These are phyloP conservation scores for Knufia fluminis DNA, from an alignment of 2,329 filamentous ascomycete species.

Conservation along the genomic window DNA sequence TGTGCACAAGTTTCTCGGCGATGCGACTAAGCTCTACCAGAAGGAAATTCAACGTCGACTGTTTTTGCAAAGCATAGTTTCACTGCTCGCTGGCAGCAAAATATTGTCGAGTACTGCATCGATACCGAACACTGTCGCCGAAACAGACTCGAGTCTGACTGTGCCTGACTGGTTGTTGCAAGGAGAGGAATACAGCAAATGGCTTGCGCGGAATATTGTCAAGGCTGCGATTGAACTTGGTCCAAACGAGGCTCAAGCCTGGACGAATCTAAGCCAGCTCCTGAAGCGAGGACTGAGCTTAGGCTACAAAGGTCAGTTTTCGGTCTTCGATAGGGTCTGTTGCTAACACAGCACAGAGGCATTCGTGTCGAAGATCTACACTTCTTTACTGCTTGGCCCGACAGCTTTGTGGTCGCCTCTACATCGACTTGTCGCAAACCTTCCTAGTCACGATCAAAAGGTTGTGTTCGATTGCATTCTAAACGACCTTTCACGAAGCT, in stretches of 20 bases:
- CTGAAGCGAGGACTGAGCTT: slow-evolving; percentile 55
- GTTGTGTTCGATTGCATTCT: slow-evolving; percentile 37
- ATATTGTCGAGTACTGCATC: slow-evolving; percentile 47
- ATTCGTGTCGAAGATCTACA: slow-evolving; percentile 33
- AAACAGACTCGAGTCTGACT: neutral
- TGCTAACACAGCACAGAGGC: slow-evolving; percentile 27
- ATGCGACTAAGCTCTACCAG: slow-evolving; percentile 33
- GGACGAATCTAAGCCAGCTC: slow-evolving; percentile 36
- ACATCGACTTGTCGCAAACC: slow-evolving; percentile 30
- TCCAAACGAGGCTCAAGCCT: slow-evolving; percentile 20
- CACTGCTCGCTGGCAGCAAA: slow-evolving; percentile 51
- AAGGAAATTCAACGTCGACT: slow-evolving; percentile 29
- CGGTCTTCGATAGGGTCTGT: slow-evolving; percentile 6
- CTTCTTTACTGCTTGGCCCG: slow-evolving; percentile 28
- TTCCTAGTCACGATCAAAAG: slow-evolving; percentile 43
- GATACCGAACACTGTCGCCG: slow-evolving; percentile 25
- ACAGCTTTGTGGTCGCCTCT: slow-evolving; percentile 26
- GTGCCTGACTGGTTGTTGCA: slow-evolving; percentile 52
- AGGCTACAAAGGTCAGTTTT: slow-evolving; percentile 56
- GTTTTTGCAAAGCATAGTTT: slow-evolving; percentile 56
- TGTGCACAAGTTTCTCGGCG: slow-evolving; percentile 19
- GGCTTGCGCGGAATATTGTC: slow-evolving; percentile 60
- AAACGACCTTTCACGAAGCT: slow-evolving; percentile 34
- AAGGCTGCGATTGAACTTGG: slow-evolving; percentile 36
- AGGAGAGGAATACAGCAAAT: slow-evolving; percentile 56